These are phyloP conservation scores for Cladosporium cucumerinum DNA, from an alignment of 2,329 filamentous ascomycete genomes.

Conservation along the genomic window DNA sequence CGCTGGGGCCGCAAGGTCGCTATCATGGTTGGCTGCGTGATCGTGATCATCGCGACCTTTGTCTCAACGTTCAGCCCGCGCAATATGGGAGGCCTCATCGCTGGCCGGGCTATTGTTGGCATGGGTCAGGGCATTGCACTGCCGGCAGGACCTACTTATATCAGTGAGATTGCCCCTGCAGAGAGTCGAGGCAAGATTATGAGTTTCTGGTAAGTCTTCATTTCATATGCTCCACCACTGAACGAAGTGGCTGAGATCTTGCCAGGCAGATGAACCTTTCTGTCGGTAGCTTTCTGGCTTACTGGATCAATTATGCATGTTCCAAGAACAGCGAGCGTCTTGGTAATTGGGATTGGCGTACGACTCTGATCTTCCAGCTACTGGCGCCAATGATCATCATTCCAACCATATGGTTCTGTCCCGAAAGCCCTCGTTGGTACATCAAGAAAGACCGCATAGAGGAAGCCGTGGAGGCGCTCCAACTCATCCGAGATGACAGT, in stretches of 20 bases:
- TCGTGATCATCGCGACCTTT: slow-evolving; percentile 38
- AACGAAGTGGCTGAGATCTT: neutral
- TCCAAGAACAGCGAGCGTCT: slow-evolving; percentile 5
- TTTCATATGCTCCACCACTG: neutral
- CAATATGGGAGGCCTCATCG: slow-evolving; percentile 1
- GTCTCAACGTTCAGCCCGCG: slow-evolving; percentile 16
- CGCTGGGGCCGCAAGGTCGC: slow-evolving; percentile 38
- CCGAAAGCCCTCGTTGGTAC: slow-evolving; percentile 4
- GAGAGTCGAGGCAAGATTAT: neutral
- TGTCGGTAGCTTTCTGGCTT: neutral
- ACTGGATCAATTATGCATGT: slow-evolving; percentile 8
- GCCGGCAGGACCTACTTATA: slow-evolving; percentile 2
- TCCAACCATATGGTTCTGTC: neutral
- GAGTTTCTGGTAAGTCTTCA: neutral
- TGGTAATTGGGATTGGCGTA: slow-evolving; percentile 1
- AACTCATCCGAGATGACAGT: neutral
- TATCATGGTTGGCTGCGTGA: slow-evolving; percentile 39
- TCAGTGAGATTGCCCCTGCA: slow-evolving; percentile 5
- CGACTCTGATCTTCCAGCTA: slow-evolving; percentile 1
- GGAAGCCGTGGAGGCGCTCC: neutral
- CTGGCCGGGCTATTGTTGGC: neutral
- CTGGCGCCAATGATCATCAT: slow-evolving; percentile 7
- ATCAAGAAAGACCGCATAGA: slow-evolving; percentile 2
- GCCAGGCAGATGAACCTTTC: slow-evolving; percentile 4
- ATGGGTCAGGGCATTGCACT: slow-evolving; percentile 2